Evolutionary conservation across 2,329 filamentous ascomycete genomes (phyloP).

Genomic region (Pezicula rhizophila): DNA sequence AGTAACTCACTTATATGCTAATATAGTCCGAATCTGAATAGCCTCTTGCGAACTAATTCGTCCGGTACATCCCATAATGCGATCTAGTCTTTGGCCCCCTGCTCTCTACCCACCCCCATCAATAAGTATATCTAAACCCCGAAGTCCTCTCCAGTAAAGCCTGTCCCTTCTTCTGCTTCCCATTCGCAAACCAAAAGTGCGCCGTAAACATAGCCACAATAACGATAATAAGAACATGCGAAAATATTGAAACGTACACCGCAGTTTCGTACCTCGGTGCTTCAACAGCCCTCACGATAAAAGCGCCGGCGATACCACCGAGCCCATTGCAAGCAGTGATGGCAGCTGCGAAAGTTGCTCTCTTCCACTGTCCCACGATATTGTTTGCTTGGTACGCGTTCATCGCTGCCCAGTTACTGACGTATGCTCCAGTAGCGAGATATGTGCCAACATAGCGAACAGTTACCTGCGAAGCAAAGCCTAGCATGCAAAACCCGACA

Average conservation of each 20-base stretch:
- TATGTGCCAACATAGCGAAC: constrained; percentile 27
- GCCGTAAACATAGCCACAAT: constrained; percentile 45
- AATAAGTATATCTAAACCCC: constrained; percentile 26
- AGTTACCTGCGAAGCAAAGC: constrained; percentile 20
- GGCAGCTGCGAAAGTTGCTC: constrained; percentile 71
- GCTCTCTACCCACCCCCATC: not conserved
- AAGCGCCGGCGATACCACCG: constrained; percentile 71
- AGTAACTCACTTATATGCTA: too few relatives aligned
- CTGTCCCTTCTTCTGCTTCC: constrained; percentile 38
- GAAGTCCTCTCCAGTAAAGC: constrained; percentile 39
- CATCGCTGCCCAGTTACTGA: constrained; percentile 70
- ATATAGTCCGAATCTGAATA: not conserved
- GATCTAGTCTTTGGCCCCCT: too few relatives aligned
- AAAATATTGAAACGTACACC: constrained; percentile 63
- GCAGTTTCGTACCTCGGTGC: constrained; percentile 59
- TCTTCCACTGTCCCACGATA: constrained; percentile 83
- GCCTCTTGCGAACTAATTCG: not conserved
- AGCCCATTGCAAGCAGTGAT: constrained; percentile 74
- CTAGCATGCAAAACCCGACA: constrained; percentile 24
- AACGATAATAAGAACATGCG: constrained; percentile 51
- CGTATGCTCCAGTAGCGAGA: constrained; percentile 62
- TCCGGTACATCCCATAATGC: too few relatives aligned
- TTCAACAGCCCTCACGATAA: constrained; percentile 55
- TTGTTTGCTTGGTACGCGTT: constrained; percentile 86
- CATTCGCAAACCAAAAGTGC: constrained; percentile 48